Evolutionary conservation across 2,329 filamentous ascomycete genomes (phyloP), one percentile per base, ranked within the genome.

Genomic region (Venturia effusa): DNA sequence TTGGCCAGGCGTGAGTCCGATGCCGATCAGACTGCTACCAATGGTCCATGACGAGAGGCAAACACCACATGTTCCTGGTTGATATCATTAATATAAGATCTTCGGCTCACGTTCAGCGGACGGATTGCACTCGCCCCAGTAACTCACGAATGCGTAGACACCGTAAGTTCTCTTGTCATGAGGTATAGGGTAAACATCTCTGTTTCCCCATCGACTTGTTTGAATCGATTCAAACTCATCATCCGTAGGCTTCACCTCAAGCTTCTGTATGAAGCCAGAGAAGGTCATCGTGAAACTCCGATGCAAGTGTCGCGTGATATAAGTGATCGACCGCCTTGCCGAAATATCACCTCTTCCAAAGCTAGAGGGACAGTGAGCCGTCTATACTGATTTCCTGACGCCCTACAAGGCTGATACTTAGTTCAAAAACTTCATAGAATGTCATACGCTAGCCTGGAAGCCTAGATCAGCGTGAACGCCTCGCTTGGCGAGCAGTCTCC

Each of bases 151-250:
- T 8, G 67, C 67, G 30, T 67, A 67, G 6, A 66, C 30, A 3
- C 66, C 66, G 39, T 67, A 68, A 19, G 66, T 68, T 55, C 66
- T 64, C 59, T 68, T 67, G 41, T 66, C 65, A 54, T 66, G 64
- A 3, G 66, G 61, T 61, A 67, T 66, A n/a, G 66, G 67, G 63
- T 67, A 68, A 11, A 67, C 65, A 54, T 68, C 66, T 43, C 62
- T 65, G 62, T 68, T 68, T 10, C 67, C 66, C 67, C 67, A 68
- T 32, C 64, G 57, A 64, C 64, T 68, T 19, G 67, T 67, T 41
- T 66, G 59, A 32, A 67, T 67, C 6, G 64, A 48, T 24, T 68
- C 66, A 43, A 67, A 68, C 54, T 67, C 67, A 61, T 67, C 67
- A 27, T 67, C 66, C 17, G 62, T 67, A 19, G 66, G 67, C 59